Evolutionary conservation across 2,329 filamentous ascomycete species (phyloP), one percentile per base, ranked within the genome.

Genomic region (Fusarium neocosmosporiellum): DNA sequence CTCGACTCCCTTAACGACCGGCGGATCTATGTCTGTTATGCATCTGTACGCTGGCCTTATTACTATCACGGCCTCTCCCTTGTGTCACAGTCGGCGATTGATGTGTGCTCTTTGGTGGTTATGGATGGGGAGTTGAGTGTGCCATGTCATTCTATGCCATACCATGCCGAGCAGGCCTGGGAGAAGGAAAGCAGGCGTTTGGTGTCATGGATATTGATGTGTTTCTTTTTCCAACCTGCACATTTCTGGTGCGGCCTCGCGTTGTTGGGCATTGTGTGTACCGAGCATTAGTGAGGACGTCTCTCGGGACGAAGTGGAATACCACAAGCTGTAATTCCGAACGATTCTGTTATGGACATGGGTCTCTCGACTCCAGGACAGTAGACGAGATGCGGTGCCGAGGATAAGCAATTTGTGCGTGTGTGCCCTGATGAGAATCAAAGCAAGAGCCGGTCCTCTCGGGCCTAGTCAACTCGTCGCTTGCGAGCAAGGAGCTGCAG

Each of bases 161-260:
- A 39, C 20, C 50, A 31, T 50, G 46, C 18, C 46, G 27, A 24
- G 46, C 46, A 43, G 39, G 46, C 54, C 65, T 27, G 46, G 39
- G 48, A 50, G 37, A 33, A 29, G 39, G 39, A 65, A 70, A 66
- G 60, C 65, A 66, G 71, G 71, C 71, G 71, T 73, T 72, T 46
- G 71, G 67, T 74, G 71, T 66, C 71, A 72, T 41, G 64, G 54
- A 69, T 63, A 69, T 57, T 73, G 33, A 50, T 16, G 20, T 63
- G 39, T 59, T 57, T 66, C 60, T 61, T 57, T 27, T 20, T 37
- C 24, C 63, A 24, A 24, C 36, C 46, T 58, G 59, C 41, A 50
- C 36, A 53, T 50, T 43, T 34, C 55, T 55, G 41, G 39, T 58
- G 58, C 50, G 34, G 34, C 50, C 63, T 60, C 41, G n/a, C 48